Conservation (phyloP, 139 green algal species). For the Micromonas commoda region DNA sequence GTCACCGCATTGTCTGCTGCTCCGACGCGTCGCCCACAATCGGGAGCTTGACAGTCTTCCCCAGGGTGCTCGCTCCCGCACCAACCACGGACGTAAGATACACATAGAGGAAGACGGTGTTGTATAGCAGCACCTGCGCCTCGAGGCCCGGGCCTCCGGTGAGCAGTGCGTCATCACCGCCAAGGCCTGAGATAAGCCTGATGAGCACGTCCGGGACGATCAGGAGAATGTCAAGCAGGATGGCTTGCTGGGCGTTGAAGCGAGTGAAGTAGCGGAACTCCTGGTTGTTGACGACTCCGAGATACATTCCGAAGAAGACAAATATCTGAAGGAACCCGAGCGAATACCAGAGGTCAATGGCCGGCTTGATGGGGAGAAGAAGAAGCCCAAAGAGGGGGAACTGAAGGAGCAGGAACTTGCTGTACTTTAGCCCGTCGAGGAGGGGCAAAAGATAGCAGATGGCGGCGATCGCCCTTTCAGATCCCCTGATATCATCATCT, state of each 20-base stretch:
- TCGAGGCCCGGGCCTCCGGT: conserved; percentile 16
- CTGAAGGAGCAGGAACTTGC: conserved; percentile 21
- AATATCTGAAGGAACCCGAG: conserved; percentile 32
- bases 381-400: not conserved
- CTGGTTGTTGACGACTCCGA: conserved; percentile 34
- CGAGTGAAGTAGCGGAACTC: conserved; percentile 29
- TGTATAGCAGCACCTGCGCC: conserved; percentile 28
- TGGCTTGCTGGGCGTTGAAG: conserved; percentile 35
- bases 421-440: conserved; percentile 34
- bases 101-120: conserved; percentile 29
- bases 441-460: conserved; percentile 33
- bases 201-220: conserved; percentile 32
- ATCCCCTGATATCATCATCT: not conserved
- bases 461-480: conserved; percentile 9
- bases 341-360: conserved; percentile 29
- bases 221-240: conserved; percentile 39
- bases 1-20: not conserved
- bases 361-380: conserved; percentile 28
- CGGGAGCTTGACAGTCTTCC: conserved; percentile 26
- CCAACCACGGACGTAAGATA: conserved; percentile 16
- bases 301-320: conserved; percentile 38
- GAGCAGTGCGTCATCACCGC: not conserved
- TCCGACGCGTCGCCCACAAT: conserved; percentile 28
- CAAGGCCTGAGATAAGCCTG: conserved; percentile 13
- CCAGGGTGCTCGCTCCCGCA: not conserved